Evolutionary conservation across 2,329 filamentous ascomycete species (phyloP).

Genomic region (Capronia coronata): DNA sequence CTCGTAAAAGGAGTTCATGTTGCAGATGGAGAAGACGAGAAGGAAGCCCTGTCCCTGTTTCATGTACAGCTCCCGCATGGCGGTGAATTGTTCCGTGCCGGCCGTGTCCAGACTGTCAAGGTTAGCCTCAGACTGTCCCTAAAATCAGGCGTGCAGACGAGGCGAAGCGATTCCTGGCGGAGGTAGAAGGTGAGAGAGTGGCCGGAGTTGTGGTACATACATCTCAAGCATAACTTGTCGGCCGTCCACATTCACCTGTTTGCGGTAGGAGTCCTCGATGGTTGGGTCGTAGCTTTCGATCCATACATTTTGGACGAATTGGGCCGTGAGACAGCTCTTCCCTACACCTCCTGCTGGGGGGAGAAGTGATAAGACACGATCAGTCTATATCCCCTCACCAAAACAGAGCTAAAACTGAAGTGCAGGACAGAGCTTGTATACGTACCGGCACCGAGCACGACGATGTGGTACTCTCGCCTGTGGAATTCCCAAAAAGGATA

Average conservation of each 20-base stretch:
- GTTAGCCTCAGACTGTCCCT: slow-evolving; percentile 73
- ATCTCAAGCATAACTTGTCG: slow-evolving; percentile 87
- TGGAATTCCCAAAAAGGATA: not conserved
- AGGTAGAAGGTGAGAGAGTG: slow-evolving; percentile 78
- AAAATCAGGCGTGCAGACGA: slow-evolving; percentile 37
- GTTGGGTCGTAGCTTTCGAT: slow-evolving; percentile 87
- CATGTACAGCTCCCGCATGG: slow-evolving; percentile 72
- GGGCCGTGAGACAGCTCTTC: slow-evolving; percentile 86
- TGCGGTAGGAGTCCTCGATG: slow-evolving; percentile 81
- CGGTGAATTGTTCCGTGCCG: slow-evolving; percentile 79
- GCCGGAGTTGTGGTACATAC: no score
- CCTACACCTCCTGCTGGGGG: slow-evolving; percentile 67
- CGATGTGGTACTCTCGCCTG: slow-evolving; percentile 74
- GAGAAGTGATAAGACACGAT: slow-evolving; percentile 4
- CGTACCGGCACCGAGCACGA: slow-evolving; percentile 72
- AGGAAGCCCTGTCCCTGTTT: slow-evolving; percentile 88
- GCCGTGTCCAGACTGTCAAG: slow-evolving; percentile 69
- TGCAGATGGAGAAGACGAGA: slow-evolving; percentile 87
- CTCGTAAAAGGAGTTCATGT: slow-evolving; percentile 73
- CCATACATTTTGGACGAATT: slow-evolving; percentile 92
- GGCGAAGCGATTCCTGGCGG: slow-evolving; percentile 66
- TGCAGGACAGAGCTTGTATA: not conserved
- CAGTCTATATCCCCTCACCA: not conserved
- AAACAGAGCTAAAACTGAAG: no score
- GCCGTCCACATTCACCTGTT: slow-evolving; percentile 83